Evolutionary conservation across 495 filamentous ascomycete species (phyloP), one percentile per base, ranked within the genome.

Genomic region (Parmelia sp.): DNA sequence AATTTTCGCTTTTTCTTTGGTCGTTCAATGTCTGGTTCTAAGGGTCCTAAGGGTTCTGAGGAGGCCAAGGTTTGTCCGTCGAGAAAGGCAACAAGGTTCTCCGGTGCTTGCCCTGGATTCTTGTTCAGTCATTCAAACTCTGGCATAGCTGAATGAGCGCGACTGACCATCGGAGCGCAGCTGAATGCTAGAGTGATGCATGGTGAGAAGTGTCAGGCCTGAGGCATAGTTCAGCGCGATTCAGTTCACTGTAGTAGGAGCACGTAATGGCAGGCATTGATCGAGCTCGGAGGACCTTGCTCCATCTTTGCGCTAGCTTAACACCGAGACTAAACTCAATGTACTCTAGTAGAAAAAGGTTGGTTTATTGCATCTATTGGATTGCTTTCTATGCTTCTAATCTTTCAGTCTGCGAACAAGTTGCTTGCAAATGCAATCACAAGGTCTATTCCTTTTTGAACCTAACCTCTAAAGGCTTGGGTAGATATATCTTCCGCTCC

Each of bases 401-500:
- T n/a, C n/a, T n/a, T n/a, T n/a, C n/a, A n/a, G n/a, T n/a, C n/a
- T n/a, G n/a, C n/a, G n/a, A n/a, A n/a, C n/a, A n/a, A n/a, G n/a
- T n/a, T n/a, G n/a, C n/a, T n/a, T n/a, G 36, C 27, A 31, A 58
- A 58, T 35, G 59, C 37, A 42, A 27, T 27, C 11, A 51, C 36
- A 35, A 36, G 44, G 12, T 68, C 69, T 71, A 71, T 60, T 71
- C 70, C n/a, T 40, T 61, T 56, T 71, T 71, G 40, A 33, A 37
- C 55, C 68, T 68, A 33, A 35, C 12, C 63, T 70, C 65, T 44
- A 71, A 37, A 12, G 67, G 67, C 55, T 71, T 66, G 9, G 70
- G 70, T 36, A 71, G 57, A 70, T 82, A 85, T 42, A 84, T 73
- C 57, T 79, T 79, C 68, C 94, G 82, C 77, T 98, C 94, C 3